Percentiles rank a stretch among this genome's conserved stretches.
These are phyloP conservation scores for Neoboletus magnificus DNA, from an alignment of 768 basidiomycete genomes.

Conservation along the genomic window DNA sequence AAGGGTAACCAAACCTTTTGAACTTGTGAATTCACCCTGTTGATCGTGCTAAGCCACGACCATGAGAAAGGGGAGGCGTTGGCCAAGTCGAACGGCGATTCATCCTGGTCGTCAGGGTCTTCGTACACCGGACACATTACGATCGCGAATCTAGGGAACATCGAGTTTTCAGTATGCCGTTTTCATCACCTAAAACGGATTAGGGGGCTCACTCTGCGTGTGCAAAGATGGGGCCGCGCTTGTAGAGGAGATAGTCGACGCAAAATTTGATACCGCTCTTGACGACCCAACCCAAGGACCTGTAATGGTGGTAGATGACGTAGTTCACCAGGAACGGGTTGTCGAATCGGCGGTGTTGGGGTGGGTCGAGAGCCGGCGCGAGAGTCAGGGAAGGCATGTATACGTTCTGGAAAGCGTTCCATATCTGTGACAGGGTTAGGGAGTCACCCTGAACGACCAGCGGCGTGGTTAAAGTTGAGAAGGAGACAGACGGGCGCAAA, in stretches of 20 bases:
- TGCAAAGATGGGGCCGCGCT: conserved; percentile 88
- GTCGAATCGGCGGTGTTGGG: conserved; percentile 56
- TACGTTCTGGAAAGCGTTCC: conserved; percentile 58
- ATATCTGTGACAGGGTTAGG: conserved; percentile 57
- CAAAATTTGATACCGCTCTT: conserved; percentile 97
- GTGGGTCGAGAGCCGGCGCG: conserved; percentile 26
- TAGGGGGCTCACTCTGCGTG: conserved; percentile 80
- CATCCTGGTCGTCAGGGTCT: conserved; percentile 65
- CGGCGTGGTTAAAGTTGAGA: not conserved
- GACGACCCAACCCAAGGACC: conserved; percentile 95
- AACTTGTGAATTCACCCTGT: conserved; percentile 94
- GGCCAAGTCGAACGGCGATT: conserved; percentile 61
- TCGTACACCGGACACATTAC: conserved; percentile 91
- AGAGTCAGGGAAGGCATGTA: conserved; percentile 43
- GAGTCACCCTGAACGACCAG: conserved; percentile 42
- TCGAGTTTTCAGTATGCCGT: not conserved
- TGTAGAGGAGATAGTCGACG: conserved; percentile 91
- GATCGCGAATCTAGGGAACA: conserved; percentile 69
- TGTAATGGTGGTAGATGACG: conserved; percentile 89
- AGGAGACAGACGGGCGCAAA: not conserved
- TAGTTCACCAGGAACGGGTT: conserved; percentile 93
- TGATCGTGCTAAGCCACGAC: conserved; percentile 97
- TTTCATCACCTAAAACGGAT: not conserved
- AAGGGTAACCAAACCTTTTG: conserved; percentile 74
- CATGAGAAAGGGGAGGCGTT: conserved; percentile 77